Evolutionary conservation across 192 early-diverging fungal genomes (phyloP), one percentile per base, ranked within the genome.

Genomic region (Gamsiella multidivaricata): DNA sequence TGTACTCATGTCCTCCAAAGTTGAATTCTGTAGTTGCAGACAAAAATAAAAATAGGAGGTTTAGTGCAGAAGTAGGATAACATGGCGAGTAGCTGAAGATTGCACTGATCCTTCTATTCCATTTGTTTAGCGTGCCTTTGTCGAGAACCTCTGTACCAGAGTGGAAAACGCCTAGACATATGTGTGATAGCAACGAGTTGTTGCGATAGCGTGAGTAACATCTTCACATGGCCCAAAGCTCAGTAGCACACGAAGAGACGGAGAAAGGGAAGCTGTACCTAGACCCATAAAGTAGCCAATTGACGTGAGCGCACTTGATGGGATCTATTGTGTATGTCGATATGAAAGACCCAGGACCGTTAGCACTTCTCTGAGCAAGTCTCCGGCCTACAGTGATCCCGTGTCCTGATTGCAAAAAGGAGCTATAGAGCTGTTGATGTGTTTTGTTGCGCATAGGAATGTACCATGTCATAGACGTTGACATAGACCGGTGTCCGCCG

Each of bases 391-490:
- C n/a, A n/a, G n/a, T n/a, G n/a, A n/a, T n/a, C n/a, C n/a, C n/a
- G n/a, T n/a, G n/a, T n/a, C n/a, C n/a, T n/a, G n/a, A n/a, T n/a
- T n/a, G n/a, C n/a, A n/a, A n/a, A n/a, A n/a, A n/a, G 28, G 29
- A 54, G 52, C 22, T 29, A 23, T 10, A 54, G 31, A 39, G 32
- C 29, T 61, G 59, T 10, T 43, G 63, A 26, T 0, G 15, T 50
- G 12, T 6, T 50, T 12, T 8, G 47, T 28, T 50, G 49, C 28
- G 20, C 36, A 18, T 18, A 46, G n/a, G 34, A 11, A 18, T 11
- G 25, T 58, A 82, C 81, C 81, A 82, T 82, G 70, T 82, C 81
- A 45, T 82, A 82, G 37, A 82, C 75, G 51, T 82, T 82, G 20
- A 79, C 59, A 57, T 82, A 82, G 33, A 82, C 81, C 17, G 74